Evolutionary conservation across 148 eudicot genomes (phyloP).

Genomic region (Cornus kousa): DNA sequence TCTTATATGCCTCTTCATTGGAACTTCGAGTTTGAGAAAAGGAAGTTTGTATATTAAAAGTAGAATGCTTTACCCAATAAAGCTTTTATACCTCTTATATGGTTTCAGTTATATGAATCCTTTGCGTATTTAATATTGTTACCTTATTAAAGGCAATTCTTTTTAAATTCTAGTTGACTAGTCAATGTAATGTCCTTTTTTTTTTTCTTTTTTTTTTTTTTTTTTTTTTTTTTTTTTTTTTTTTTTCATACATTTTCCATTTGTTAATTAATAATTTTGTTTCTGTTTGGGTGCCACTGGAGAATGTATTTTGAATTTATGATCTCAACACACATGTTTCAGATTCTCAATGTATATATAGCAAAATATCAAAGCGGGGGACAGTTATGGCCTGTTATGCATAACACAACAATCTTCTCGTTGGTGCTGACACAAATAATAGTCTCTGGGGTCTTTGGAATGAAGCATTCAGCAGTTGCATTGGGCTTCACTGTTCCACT

Average conservation of each 20-base stretch:
- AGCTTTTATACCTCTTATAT: not conserved
- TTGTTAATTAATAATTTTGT: not conserved
- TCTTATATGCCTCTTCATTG: not conserved
- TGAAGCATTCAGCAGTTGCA: slow-evolving; percentile 53
- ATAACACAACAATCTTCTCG: slow-evolving; percentile 67
- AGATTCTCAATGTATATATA: slow-evolving; percentile 86
- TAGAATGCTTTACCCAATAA: not conserved
- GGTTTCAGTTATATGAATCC: not conserved
- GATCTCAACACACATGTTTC: slow-evolving; percentile 25
- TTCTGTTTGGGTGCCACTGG: not conserved
- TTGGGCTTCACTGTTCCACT: slow-evolving; percentile 57
- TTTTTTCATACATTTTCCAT: not conserved
- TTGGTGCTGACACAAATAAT: slow-evolving; percentile 71
- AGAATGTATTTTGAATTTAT: not conserved
- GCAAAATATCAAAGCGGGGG: slow-evolving; percentile 81
- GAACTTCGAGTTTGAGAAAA: not conserved
- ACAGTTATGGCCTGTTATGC: slow-evolving; percentile 81
- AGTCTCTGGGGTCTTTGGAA: slow-evolving; percentile 54
- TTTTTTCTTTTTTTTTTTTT: no score
- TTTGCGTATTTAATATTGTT: not conserved
- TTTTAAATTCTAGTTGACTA: not conserved
- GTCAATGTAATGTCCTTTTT: not conserved
- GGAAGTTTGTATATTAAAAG: not conserved
- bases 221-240: no score
- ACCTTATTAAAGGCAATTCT: not conserved